Percentiles rank a stretch among this genome's conserved stretches.
Evolutionary conservation across 805 yeast species (phyloP).

Genomic region (Allodekkera sacchari): DNA sequence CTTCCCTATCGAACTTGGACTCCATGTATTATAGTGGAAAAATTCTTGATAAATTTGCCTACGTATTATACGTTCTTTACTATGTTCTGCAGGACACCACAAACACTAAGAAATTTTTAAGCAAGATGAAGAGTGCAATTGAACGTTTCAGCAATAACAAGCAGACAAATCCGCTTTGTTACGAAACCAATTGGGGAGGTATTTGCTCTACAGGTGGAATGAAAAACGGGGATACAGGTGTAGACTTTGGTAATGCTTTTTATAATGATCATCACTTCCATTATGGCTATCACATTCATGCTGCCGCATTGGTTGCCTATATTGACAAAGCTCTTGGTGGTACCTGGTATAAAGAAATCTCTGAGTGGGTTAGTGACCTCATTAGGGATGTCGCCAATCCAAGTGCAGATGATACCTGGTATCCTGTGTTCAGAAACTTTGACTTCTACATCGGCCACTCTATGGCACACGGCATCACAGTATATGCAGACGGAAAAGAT

Average conservation of each 20-base stretch:
- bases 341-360: constrained; percentile 42
- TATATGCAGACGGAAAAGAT: constrained; percentile 69
- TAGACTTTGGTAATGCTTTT: constrained; percentile 42
- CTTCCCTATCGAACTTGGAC: constrained; percentile 24
- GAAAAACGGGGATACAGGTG: constrained; percentile 33
- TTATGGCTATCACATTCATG: constrained; percentile 47
- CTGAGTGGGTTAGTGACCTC: constrained; percentile 46
- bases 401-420: constrained; percentile 39
- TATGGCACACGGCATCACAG: constrained; percentile 67
- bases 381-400: constrained; percentile 67
- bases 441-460: constrained; percentile 77
- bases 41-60: constrained; percentile 47
- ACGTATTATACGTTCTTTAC: constrained; percentile 41
- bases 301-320: constrained; percentile 54
- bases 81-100: constrained; percentile 38
- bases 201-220: constrained; percentile 44
- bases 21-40: constrained; percentile 49
- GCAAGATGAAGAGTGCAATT: constrained; percentile 39
- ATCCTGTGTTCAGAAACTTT: constrained; percentile 61
- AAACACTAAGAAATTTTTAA: constrained; percentile 39
- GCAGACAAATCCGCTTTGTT: constrained; percentile 42
- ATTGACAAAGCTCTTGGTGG: constrained; percentile 44
- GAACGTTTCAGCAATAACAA: constrained; percentile 29
- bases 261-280: constrained; percentile 55
- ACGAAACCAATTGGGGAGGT: constrained; percentile 49